A percentile compares a stretch with the other conserved stretches of the same genome.
These are phyloP conservation scores for Diutina siamensis DNA, from an alignment of 1,139 yeast species.

Conservation along the genomic window DNA sequence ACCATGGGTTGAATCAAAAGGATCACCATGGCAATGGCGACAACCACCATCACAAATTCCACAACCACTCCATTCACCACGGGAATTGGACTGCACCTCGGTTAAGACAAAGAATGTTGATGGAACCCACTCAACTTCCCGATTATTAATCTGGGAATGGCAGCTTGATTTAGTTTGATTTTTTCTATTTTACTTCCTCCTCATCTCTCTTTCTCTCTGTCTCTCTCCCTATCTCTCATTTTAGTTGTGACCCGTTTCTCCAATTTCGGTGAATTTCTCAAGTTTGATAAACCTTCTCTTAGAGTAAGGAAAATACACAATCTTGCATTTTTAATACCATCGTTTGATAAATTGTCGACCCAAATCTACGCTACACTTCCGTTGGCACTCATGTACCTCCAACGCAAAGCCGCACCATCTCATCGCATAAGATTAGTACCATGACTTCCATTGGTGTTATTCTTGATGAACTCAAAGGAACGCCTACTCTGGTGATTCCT, in stretches of 20 bases:
- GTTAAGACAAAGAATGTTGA: not conserved
- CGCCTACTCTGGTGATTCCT: not conserved
- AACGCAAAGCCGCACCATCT: slow-evolving; percentile 1
- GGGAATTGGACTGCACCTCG: not conserved
- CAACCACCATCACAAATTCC: not conserved
- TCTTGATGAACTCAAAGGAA: slow-evolving; percentile 1
- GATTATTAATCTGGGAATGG: too few relatives aligned
- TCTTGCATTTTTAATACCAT: too few relatives aligned
- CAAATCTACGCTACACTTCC: too few relatives aligned
- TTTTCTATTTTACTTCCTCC: not conserved
- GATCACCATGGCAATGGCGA: not conserved
- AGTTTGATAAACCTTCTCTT: not conserved
- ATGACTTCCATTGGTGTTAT: not conserved
- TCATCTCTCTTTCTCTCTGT: not conserved
- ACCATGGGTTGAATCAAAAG: too few relatives aligned
- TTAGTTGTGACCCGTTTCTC: not conserved
- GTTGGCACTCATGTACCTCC: too few relatives aligned
- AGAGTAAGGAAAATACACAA: not conserved
- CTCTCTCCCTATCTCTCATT: not conserved
- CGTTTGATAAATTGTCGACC: too few relatives aligned
- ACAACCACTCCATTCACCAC: not conserved
- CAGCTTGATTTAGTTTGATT: too few relatives aligned
- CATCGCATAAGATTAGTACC: slow-evolving; percentile 1
- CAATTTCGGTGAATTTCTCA: not conserved
- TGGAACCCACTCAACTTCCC: too few relatives aligned